Conservation (phyloP, 768 basidiomycete species). For the Trametes punicea region DNA sequence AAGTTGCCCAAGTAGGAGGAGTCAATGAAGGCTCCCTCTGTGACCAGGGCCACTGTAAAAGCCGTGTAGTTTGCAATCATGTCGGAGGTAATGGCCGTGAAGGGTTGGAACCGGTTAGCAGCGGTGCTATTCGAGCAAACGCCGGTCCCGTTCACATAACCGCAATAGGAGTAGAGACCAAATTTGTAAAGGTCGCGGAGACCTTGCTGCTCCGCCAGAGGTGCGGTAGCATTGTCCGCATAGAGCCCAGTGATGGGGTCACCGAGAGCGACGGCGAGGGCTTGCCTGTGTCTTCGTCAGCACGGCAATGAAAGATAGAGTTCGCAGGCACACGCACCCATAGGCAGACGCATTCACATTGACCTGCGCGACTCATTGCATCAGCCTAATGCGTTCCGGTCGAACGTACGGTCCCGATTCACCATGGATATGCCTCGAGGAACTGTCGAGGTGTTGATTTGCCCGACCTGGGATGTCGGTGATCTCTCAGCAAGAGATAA, state of each 20-base stretch:
- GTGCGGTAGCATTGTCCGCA: slow-evolving; percentile 59
- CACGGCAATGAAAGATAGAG: slow-evolving; percentile 4
- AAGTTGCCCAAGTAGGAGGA: slow-evolving; percentile 59
- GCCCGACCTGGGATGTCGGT: slow-evolving; percentile 55
- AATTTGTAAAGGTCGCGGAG: slow-evolving; percentile 71
- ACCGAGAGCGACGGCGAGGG: slow-evolving; percentile 45
- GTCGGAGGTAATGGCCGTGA: slow-evolving; percentile 58
- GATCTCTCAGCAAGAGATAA: slow-evolving; percentile 14
- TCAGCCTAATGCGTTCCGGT: slow-evolving; percentile 24
- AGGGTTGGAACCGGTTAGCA: slow-evolving; percentile 64
- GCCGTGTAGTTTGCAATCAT: slow-evolving; percentile 62
- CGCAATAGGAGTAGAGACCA: slow-evolving; percentile 82
- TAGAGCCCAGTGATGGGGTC: slow-evolving; percentile 66
- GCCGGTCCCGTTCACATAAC: slow-evolving; percentile 60
- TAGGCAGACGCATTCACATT: slow-evolving; percentile 68
- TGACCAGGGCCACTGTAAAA: slow-evolving; percentile 52
- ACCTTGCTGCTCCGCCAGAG: slow-evolving; percentile 54
- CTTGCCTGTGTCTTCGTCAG: slow-evolving; percentile 37
- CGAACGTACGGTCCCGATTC: slow-evolving; percentile 24
- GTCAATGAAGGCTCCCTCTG: slow-evolving; percentile 50
- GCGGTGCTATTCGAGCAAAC: slow-evolving; percentile 60
- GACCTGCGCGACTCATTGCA: slow-evolving; percentile 40
- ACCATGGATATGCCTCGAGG: slow-evolving; percentile 76
- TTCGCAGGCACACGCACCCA: slow-evolving; percentile 44
- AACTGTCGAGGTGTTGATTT: slow-evolving; percentile 74